phyloP scores from a whole-genome alignment of 768 basidiomycete species.

The Tulasnella sp. region DNA sequence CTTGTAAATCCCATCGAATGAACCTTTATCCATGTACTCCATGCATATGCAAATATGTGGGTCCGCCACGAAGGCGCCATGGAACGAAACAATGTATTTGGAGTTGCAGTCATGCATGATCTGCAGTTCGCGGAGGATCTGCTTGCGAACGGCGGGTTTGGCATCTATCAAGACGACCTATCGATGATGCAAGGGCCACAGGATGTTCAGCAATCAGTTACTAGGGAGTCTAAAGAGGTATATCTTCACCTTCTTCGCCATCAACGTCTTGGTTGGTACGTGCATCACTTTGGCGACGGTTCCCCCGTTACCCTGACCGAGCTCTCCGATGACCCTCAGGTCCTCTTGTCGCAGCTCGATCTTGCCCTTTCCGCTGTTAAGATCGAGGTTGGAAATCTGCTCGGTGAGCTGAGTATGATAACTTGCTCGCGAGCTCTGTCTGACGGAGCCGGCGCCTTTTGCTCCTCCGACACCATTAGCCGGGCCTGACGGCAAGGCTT shows the following conservation, averaged over 20 bases:
- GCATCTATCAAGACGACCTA: conserved; percentile 95
- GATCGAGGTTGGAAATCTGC: conserved; percentile 79
- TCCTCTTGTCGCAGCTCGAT: conserved; percentile 82
- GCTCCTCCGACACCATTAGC: conserved; percentile 10
- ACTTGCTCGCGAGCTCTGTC: conserved; percentile 57
- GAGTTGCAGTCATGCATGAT: conserved; percentile 99
- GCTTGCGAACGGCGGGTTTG: conserved; percentile 92
- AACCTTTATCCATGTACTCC: conserved; percentile 94
- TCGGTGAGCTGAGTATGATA: conserved; percentile 77
- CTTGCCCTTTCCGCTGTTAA: conserved; percentile 74
- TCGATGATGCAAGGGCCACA: not conserved
- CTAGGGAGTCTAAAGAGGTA: not conserved
- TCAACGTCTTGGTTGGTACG: conserved; percentile 79
- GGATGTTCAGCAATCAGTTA: not conserved
- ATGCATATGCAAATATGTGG: conserved; percentile 99
- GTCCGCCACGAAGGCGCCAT: conserved; percentile 92
- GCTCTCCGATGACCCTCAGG: conserved; percentile 80
- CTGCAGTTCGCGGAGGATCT: conserved; percentile 94
- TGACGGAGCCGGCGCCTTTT: conserved; percentile 34
- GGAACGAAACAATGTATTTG: conserved; percentile 92
- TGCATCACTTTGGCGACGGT: conserved; percentile 97
- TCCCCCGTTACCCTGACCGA: conserved; percentile 95
- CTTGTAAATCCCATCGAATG: conserved; percentile 93
- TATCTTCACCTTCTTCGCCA: conserved; percentile 90
- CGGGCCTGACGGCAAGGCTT: conserved; percentile 44